These are phyloP conservation scores for Myxozyma vanderwaltii DNA, from an alignment of 805 yeast species.

Conservation along the genomic window DNA sequence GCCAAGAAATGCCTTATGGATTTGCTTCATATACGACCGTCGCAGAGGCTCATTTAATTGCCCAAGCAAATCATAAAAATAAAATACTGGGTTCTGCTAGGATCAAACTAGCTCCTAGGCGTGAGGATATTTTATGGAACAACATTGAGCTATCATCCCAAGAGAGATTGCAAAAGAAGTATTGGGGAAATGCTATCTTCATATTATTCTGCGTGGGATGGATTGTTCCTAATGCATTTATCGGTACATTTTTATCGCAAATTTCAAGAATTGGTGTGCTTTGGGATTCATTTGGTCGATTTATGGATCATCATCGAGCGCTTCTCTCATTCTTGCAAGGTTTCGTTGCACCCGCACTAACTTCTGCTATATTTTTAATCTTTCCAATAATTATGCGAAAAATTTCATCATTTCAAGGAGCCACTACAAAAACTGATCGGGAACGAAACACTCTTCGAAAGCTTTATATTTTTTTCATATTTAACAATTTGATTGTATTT, in stretches of 20 bases:
- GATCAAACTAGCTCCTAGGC: conserved; percentile 42
- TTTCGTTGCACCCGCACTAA: conserved; percentile 43
- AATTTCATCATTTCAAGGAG: conserved; percentile 45
- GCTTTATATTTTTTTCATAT: conserved; percentile 44
- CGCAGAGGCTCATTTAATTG: conserved; percentile 37
- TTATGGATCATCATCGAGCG: conserved; percentile 37
- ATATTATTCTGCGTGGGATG: conserved; percentile 40
- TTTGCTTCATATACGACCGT: conserved; percentile 40
- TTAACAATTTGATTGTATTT: conserved; percentile 45
- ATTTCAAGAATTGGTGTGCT: conserved; percentile 43
- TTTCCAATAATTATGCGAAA: conserved; percentile 44
- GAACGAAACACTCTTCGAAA: conserved; percentile 45
- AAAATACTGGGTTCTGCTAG: conserved; percentile 25
- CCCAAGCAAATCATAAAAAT: conserved; percentile 17
- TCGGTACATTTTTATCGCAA: conserved; percentile 46
- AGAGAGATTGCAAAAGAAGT: conserved; percentile 40
- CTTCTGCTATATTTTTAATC: conserved; percentile 42
- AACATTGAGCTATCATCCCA: conserved; percentile 39
- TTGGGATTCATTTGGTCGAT: conserved; percentile 43
- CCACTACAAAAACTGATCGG: conserved; percentile 43
- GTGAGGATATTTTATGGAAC: conserved; percentile 45
- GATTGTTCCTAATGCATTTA: conserved; percentile 47
- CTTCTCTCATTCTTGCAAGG: conserved; percentile 46
- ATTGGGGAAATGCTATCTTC: conserved; percentile 42
- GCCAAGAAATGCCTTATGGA: conserved; percentile 40